phyloP scores from a whole-genome alignment of 352 stramenopile genomes.

The Globisporangium canariense region DNA sequence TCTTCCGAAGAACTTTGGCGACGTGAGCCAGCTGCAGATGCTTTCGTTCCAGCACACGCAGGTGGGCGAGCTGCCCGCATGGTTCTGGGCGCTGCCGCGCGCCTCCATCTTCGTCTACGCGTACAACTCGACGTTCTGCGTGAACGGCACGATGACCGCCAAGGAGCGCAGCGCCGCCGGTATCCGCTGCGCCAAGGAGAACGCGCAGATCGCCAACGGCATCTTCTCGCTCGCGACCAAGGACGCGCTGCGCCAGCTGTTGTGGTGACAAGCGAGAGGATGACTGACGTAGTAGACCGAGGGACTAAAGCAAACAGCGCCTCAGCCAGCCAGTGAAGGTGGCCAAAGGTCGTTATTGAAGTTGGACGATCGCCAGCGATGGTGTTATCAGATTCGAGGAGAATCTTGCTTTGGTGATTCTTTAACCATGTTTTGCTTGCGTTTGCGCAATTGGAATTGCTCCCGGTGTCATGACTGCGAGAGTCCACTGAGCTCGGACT shows the following conservation, averaged over 20 bases:
- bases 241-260: conserved; percentile 3
- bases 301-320: not conserved
- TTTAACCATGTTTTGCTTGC: too few relatives aligned
- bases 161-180: not conserved
- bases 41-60: conserved; percentile 8
- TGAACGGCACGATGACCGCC: not conserved
- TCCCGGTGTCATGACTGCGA: not conserved
- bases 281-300: not conserved
- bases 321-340: not conserved
- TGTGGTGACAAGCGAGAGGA: not conserved
- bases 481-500: not conserved
- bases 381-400: not conserved
- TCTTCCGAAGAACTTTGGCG: conserved; percentile 7
- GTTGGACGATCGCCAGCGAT: too few relatives aligned
- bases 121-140: conserved; percentile 3
- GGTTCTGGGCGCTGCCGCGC: not conserved
- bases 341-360: too few relatives aligned
- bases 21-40: not conserved
- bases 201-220: not conserved
- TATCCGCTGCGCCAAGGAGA: not conserved
- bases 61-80: not conserved
- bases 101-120: not conserved
- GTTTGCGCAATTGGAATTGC: not conserved
- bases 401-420: not conserved
- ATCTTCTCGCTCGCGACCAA: conserved; percentile 1